Percentiles rank a stretch among this genome's conserved stretches.
These are phyloP conservation scores for Zoysia pacifica DNA, from an alignment of 176 grass and related monocot genomes.

Conservation along the genomic window DNA sequence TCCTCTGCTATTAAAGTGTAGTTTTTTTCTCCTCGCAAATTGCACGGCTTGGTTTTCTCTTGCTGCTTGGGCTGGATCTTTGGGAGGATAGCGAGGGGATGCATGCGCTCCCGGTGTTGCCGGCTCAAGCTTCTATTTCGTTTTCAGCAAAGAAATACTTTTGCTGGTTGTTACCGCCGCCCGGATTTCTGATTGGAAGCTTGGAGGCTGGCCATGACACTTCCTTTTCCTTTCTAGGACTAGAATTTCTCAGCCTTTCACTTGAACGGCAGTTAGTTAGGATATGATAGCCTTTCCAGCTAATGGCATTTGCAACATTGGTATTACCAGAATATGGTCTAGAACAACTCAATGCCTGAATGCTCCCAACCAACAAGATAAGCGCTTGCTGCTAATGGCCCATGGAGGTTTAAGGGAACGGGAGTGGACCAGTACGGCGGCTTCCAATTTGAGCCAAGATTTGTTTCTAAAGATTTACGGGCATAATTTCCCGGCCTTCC, in stretches of 20 bases:
- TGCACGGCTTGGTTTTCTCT: not conserved
- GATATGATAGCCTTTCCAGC: conserved; percentile 33
- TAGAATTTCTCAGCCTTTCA: conserved; percentile 11
- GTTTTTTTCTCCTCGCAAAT: not conserved
- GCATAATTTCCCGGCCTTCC: not conserved
- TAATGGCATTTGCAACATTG: conserved; percentile 17
- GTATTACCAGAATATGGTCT: conserved; percentile 22
- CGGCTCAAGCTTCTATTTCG: not conserved
- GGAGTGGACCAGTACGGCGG: not conserved
- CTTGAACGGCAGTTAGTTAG: conserved; percentile 32
- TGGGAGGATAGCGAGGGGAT: conserved; percentile 20
- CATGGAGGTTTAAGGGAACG: not conserved
- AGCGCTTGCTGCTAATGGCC: not conserved
- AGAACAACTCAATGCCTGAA: not conserved
- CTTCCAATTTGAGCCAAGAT: not conserved
- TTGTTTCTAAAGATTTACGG: conserved; percentile 7
- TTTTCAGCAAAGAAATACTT: not conserved
- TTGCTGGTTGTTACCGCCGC: not conserved
- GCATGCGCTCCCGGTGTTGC: not conserved
- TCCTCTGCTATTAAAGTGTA: conserved; percentile 18
- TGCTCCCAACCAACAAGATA: conserved; percentile 2
- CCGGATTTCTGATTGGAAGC: conserved; percentile 35
- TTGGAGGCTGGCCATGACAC: conserved; percentile 35
- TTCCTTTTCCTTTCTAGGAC: not conserved
- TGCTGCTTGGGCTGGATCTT: conserved; percentile 37